These are phyloP conservation scores for Lathyrus tuberosus DNA, from an alignment of 306 rosid species.

Conservation along the genomic window DNA sequence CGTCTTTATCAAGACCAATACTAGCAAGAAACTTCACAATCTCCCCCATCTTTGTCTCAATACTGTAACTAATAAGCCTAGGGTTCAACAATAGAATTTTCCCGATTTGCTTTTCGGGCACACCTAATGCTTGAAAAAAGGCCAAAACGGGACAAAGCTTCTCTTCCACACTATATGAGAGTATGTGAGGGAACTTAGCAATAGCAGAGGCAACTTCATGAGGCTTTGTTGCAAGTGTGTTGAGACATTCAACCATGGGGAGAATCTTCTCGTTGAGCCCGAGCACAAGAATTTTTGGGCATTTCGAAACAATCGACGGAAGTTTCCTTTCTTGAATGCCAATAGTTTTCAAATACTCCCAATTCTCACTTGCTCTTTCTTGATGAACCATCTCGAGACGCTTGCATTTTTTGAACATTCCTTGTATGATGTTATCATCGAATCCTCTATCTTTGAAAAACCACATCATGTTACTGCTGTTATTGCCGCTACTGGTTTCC, in stretches of 20 bases:
- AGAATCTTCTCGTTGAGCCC: conserved; percentile 82
- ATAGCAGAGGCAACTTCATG: conserved; percentile 75
- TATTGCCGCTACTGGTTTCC: conserved; percentile 56
- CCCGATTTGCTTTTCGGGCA: conserved; percentile 82
- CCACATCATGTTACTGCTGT: conserved; percentile 73
- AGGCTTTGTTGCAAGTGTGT: conserved; percentile 71
- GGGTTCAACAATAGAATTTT: conserved; percentile 80
- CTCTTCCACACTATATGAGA: conserved; percentile 82
- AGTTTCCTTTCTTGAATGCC: conserved; percentile 88
- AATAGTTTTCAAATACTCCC: conserved; percentile 72
- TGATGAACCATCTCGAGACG: conserved; percentile 63
- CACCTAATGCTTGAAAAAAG: conserved; percentile 78
- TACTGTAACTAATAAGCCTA: conserved; percentile 90
- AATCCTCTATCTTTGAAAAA: conserved; percentile 90
- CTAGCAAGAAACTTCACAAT: conserved; percentile 70
- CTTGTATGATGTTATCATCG: conserved; percentile 73
- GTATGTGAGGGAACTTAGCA: conserved; percentile 78
- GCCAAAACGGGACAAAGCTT: conserved; percentile 95
- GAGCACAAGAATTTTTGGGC: conserved; percentile 79
- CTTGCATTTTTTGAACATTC: conserved; percentile 71
- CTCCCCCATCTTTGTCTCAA: conserved; percentile 70
- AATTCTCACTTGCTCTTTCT: conserved; percentile 78
- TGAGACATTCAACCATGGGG: conserved; percentile 82
- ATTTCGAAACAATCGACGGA: conserved; percentile 79
- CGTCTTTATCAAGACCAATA: conserved; percentile 75